These are phyloP conservation scores for Fusarium ramigenum DNA, from an alignment of 2,329 filamentous ascomycete species.

Conservation along the genomic window DNA sequence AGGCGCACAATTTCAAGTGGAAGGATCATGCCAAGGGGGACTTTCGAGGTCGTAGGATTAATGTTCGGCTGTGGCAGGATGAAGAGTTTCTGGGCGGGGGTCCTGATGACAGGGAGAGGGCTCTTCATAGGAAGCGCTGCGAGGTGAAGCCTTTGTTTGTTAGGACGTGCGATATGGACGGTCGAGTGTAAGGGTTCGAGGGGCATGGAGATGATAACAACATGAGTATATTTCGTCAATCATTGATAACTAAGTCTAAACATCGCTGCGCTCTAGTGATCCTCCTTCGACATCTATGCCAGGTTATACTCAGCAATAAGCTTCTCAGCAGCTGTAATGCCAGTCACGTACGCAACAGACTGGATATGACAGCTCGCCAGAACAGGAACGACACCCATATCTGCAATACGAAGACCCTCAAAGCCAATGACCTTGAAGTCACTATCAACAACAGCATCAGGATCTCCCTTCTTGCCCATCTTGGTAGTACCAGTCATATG, in stretches of 20 bases:
- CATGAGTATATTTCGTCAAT: background rate
- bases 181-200: fast-evolving
- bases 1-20: background rate
- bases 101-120: background rate
- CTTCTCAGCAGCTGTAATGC: slow-evolving; percentile 60
- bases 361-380: slow-evolving; percentile 62
- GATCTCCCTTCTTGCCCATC: slow-evolving; percentile 61
- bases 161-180: background rate
- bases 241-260: background rate
- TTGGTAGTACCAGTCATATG: slow-evolving; percentile 66
- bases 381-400: slow-evolving; percentile 39
- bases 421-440: slow-evolving; percentile 34
- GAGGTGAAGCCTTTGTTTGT: background rate
- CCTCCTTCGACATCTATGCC: background rate
- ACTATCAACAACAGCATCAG: slow-evolving; percentile 58
- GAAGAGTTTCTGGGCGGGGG: background rate
- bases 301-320: slow-evolving; percentile 29
- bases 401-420: slow-evolving; percentile 31
- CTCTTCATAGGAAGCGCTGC: background rate
- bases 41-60: background rate
- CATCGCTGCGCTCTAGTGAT: background rate
- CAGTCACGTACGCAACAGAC: slow-evolving; percentile 63
- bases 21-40: background rate
- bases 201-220: fast-evolving
- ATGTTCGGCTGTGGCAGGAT: background rate